Conservation (phyloP, 768 basidiomycete genomes). For the Mycena vulgaris region DNA sequence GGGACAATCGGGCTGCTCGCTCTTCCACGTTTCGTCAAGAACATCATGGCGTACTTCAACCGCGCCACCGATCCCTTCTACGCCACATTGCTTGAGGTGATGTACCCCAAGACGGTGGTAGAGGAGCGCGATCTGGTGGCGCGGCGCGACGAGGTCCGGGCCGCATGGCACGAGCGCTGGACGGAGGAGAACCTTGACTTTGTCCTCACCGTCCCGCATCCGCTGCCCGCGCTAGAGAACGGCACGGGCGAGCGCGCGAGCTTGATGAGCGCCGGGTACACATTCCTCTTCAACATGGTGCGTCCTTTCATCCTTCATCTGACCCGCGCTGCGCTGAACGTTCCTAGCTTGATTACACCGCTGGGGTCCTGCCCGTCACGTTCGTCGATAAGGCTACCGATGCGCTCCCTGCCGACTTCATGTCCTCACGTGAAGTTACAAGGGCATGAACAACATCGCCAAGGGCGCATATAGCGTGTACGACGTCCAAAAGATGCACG, state of each 20-base stretch:
- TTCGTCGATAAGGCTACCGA: constrained; percentile 60
- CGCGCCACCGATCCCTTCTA: constrained; percentile 53
- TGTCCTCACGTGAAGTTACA: constrained; percentile 49
- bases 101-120: constrained; percentile 63
- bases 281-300: constrained; percentile 79
- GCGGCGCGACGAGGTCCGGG: constrained; percentile 60
- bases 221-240: constrained; percentile 73
- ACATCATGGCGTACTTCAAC: constrained; percentile 48
- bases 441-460: constrained; percentile 51
- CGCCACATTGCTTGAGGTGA: constrained; percentile 46
- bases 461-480: constrained; percentile 66
- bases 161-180: constrained; percentile 64
- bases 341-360: constrained; percentile 66
- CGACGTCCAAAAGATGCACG: constrained; percentile 74
- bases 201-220: constrained; percentile 72
- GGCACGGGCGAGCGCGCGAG: constrained; percentile 67
- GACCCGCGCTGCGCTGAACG: background rate
- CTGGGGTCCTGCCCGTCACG: constrained; percentile 74
- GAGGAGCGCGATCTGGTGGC: constrained; percentile 68
- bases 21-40: constrained; percentile 46
- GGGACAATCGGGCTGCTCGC: constrained; percentile 35
- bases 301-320: constrained; percentile 41
- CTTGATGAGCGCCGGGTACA: constrained; percentile 73
- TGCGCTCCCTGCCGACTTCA: constrained; percentile 52
- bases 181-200: constrained; percentile 71